Percentiles rank a stretch among this genome's conserved stretches.
phyloP scores from a whole-genome alignment of 2,329 filamentous ascomycete genomes.

The Penicillium sumatraense region DNA sequence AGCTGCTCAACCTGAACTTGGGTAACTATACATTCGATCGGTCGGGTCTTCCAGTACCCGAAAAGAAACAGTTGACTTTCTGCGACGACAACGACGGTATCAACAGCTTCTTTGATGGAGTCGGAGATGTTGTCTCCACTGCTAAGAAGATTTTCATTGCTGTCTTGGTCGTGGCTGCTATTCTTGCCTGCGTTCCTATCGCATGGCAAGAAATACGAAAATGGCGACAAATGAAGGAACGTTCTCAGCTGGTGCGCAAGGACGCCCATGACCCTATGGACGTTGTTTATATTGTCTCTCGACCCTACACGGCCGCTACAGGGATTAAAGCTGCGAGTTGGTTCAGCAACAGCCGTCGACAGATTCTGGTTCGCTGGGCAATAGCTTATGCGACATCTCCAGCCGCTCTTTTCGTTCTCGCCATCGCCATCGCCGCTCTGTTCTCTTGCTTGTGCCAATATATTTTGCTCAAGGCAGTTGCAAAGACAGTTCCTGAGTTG shows the following conservation, averaged over 20 bases:
- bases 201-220: slow-evolving; percentile 77
- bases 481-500: slow-evolving; percentile 76
- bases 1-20: slow-evolving; percentile 72
- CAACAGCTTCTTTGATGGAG: slow-evolving; percentile 77
- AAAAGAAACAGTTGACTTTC: slow-evolving; percentile 82
- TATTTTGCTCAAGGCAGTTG: slow-evolving; percentile 72
- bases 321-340: slow-evolving; percentile 72
- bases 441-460: slow-evolving; percentile 83
- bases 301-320: slow-evolving; percentile 72
- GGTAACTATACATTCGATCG: slow-evolving; percentile 78
- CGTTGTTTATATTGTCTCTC: slow-evolving; percentile 82
- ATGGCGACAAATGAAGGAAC: slow-evolving; percentile 74
- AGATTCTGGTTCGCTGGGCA: slow-evolving; percentile 79
- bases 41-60: slow-evolving; percentile 77
- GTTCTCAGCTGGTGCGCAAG: slow-evolving; percentile 67
- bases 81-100: slow-evolving; percentile 85
- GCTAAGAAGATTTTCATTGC: slow-evolving; percentile 77
- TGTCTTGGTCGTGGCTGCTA: slow-evolving; percentile 72
- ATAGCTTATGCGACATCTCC: slow-evolving; percentile 86
- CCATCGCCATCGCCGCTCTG: slow-evolving; percentile 79
- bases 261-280: slow-evolving; percentile 80
- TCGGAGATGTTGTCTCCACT: slow-evolving; percentile 68
- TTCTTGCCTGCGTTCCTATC: slow-evolving; percentile 77
- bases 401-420: slow-evolving; percentile 83
- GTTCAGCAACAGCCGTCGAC: slow-evolving; percentile 65